phyloP scores from a whole-genome alignment of 257 asterid species.

The Nicotiana noctiflora region DNA sequence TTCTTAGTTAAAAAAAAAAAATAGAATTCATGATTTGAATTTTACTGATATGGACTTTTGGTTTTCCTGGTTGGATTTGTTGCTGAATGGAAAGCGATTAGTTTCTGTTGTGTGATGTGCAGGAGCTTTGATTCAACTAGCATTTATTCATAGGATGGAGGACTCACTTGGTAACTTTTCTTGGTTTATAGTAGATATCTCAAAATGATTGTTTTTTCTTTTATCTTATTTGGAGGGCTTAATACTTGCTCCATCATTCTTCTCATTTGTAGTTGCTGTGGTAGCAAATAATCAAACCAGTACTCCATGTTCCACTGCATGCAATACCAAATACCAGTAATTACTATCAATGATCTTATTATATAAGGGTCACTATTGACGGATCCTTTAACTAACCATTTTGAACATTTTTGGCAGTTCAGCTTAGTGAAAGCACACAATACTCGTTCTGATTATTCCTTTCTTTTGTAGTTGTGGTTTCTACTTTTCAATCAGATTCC shows the following conservation, averaged over 20 bases:
- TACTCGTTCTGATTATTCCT: not conserved
- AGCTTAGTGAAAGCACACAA: not conserved
- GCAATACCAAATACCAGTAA: not conserved
- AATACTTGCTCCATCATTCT: not conserved
- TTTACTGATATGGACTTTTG: not conserved
- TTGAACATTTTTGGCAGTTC: slow-evolving; percentile 1
- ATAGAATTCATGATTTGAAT: not conserved
- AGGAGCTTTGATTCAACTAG: slow-evolving; percentile 68
- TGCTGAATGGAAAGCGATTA: slow-evolving; percentile 7
- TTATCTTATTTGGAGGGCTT: not conserved
- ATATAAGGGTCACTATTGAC: not conserved
- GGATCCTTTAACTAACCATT: not conserved
- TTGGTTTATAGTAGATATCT: slow-evolving; percentile 1
- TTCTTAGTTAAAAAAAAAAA: not conserved
- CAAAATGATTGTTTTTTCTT: not conserved
- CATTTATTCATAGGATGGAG: slow-evolving; percentile 64
- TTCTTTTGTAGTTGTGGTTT: not conserved
- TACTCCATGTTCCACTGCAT: not conserved
- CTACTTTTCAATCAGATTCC: not conserved
- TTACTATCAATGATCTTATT: not conserved
- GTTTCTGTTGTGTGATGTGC: slow-evolving; percentile 21
- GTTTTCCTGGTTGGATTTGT: slow-evolving; percentile 4
- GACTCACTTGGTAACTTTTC: slow-evolving; percentile 60
- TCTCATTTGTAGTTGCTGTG: not conserved
- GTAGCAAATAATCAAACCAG: not conserved